Percentiles rank a stretch among this genome's conserved stretches.
phyloP scores from a whole-genome alignment of 495 filamentous ascomycete genomes.

The Cladorrhinum samala region DNA sequence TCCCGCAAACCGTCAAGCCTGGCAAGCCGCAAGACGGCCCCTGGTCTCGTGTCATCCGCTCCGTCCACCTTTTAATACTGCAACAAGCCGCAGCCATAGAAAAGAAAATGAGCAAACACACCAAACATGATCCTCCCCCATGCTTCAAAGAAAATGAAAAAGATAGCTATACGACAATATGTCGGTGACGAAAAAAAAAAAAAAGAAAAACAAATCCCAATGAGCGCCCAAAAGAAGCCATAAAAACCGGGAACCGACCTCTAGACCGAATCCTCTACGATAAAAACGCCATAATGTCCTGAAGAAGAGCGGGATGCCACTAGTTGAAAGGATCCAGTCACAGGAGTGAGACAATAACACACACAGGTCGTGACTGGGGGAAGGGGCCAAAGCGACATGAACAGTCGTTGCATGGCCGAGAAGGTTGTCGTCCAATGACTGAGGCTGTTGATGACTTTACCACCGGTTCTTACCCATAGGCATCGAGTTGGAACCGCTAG shows the following conservation, averaged over 20 bases:
- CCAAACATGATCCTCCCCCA: too few relatives aligned
- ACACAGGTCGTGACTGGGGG: background rate
- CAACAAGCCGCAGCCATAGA: too few relatives aligned
- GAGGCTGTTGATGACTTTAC: conserved; percentile 23
- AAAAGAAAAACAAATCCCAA: background rate
- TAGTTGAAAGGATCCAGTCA: background rate
- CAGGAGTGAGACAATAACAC: background rate
- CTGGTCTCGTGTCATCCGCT: too few relatives aligned
- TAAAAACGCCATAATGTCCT: conserved; percentile 13
- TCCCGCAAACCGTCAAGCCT: too few relatives aligned
- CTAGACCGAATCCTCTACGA: conserved; percentile 14
- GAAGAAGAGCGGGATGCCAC: conserved; percentile 8
- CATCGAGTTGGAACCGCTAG: conserved; percentile 37
- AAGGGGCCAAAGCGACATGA: background rate
- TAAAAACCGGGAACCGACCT: conserved; percentile 16
- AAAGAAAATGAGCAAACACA: too few relatives aligned
- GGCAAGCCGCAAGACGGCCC: too few relatives aligned
- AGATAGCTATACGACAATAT: background rate
- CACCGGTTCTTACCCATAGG: conserved; percentile 44
- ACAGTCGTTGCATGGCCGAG: background rate
- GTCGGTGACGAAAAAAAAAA: conserved; percentile 4
- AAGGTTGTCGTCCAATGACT: conserved; percentile 1
- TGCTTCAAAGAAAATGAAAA: background rate
- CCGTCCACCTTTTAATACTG: too few relatives aligned
- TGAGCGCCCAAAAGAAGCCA: conserved; percentile 3